Base-by-base conservation (phyloP, 2,329 filamentous ascomycete genomes). In the Aspergillus sclerotialis region DNA sequence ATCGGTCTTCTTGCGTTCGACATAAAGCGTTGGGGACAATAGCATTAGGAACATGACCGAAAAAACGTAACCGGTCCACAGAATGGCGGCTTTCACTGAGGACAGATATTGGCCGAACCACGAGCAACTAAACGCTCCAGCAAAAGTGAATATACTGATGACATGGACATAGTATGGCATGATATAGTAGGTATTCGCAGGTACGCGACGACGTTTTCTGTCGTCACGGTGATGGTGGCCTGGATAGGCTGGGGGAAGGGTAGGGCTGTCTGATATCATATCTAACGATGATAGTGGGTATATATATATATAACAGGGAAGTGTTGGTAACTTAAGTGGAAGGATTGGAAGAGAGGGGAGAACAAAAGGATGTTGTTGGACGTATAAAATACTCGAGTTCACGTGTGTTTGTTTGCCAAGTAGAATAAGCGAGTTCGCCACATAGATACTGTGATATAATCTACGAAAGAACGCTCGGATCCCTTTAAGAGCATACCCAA, bases 31-130 rank as follows among this genome's bases (percentile, higher is more conserved):
- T n/a, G 10, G 28, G 9, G 4, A 15, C 28, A 16, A 11, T 9
- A 16, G 11, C 13, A 30, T 14, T 10, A 30, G 14, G 10, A 7
- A 2, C 28, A 30, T 13, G 28, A 13, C 11, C 7, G 10, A 30
- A 10, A 16, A 16, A 16, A 16, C 14, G 14, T 13, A 30, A 16
- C 11, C 13, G 28, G 8, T 30, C 28, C 28, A 30, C 13, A 30
- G 12, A 16, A 30, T 15, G 15, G 14, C 14, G 7, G n/a, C 14
- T 16, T 13, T 30, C 28, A 16, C 14, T 16, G 12, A 16, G n/a
- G 28, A 30, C 14, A 30, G n/a, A 16, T n/a, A 30, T 13, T 30
- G 13, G 14, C 28, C 18, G 28, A 15, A 13, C 28, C 28, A 30
- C 13, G 28, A 13, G 14, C 28, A 30, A 16, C 13, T 1, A 16